These are phyloP conservation scores for Taphrina betulina DNA, from an alignment of 1,139 yeast species.

Conservation along the genomic window DNA sequence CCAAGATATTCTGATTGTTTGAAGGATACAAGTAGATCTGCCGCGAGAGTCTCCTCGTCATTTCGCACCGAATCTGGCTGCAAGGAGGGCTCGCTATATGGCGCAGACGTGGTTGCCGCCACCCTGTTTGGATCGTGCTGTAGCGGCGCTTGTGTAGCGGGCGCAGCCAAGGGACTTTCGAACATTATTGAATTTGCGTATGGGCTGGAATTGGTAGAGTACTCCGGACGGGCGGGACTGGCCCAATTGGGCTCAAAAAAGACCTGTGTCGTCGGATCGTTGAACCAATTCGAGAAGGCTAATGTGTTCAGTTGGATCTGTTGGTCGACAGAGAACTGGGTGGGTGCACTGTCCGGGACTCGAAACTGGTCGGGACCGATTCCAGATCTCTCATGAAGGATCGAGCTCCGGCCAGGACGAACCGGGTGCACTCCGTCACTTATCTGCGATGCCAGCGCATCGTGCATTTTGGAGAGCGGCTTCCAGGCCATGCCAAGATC, in stretches of 20 bases:
- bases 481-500: slow-evolving; percentile 1
- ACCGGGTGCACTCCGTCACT: not conserved
- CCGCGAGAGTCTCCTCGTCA: not conserved
- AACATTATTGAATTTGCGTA: not conserved
- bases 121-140: not conserved
- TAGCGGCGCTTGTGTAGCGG: no score
- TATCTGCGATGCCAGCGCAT: slow-evolving; percentile 14
- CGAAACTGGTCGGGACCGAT: slow-evolving; percentile 1
- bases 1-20: slow-evolving; percentile 1
- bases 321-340: slow-evolving; percentile 6
- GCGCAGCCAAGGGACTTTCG: not conserved
- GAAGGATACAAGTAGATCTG: slow-evolving; percentile 7
- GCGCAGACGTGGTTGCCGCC: not conserved
- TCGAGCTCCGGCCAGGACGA: not conserved
- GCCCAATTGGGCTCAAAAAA: not conserved
- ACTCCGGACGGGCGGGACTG: no score
- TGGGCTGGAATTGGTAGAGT: no score
- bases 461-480: slow-evolving; percentile 17
- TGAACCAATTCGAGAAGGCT: slow-evolving; percentile 19
- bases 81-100: not conserved
- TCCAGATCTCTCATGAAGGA: slow-evolving; percentile 12
- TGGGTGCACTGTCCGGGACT: slow-evolving; percentile 13
- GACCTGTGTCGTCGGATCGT: slow-evolving; percentile 9
- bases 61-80: not conserved
- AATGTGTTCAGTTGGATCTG: slow-evolving; percentile 17